Evolutionary conservation across 2,329 filamentous ascomycete species (phyloP).

Genomic region (Scedosporium apiospermum): DNA sequence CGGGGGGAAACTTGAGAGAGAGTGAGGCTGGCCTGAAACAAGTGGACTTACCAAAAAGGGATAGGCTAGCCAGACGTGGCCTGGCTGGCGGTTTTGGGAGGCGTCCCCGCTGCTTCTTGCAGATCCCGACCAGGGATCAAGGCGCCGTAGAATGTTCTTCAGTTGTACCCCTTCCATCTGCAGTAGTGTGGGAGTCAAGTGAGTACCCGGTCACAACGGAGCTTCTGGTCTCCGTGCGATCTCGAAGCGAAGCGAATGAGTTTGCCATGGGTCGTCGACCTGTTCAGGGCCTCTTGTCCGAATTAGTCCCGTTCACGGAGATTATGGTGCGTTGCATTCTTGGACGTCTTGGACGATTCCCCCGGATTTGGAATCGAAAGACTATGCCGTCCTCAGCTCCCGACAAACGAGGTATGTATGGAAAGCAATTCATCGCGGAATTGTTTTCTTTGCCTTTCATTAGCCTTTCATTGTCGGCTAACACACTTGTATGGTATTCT

Average conservation of each 20-base stretch:
- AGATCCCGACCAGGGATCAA: neutral
- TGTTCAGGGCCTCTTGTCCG: neutral
- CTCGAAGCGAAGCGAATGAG: neutral
- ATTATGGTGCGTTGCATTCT: neutral
- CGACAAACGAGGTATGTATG: too few relatives aligned
- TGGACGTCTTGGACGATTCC: neutral
- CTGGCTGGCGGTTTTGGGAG: neutral
- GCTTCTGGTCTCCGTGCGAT: neutral
- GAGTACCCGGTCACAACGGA: neutral
- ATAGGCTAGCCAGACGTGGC: neutral
- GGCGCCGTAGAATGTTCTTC: neutral
- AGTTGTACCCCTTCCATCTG: too few relatives aligned
- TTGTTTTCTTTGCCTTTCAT: neutral
- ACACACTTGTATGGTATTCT: neutral
- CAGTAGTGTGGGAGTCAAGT: neutral
- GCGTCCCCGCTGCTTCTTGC: neutral
- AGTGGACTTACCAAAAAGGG: slow-evolving; percentile 3
- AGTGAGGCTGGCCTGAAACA: slow-evolving; percentile 6
- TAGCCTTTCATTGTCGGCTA: too few relatives aligned
- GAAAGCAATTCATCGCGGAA: neutral
- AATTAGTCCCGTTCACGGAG: neutral
- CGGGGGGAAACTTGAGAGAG: neutral
- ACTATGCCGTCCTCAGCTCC: neutral
- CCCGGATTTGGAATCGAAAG: neutral
- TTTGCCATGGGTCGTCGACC: neutral